Evolutionary conservation across 2,329 filamentous ascomycete genomes (phyloP).

Genomic region (Coniella vitis): DNA sequence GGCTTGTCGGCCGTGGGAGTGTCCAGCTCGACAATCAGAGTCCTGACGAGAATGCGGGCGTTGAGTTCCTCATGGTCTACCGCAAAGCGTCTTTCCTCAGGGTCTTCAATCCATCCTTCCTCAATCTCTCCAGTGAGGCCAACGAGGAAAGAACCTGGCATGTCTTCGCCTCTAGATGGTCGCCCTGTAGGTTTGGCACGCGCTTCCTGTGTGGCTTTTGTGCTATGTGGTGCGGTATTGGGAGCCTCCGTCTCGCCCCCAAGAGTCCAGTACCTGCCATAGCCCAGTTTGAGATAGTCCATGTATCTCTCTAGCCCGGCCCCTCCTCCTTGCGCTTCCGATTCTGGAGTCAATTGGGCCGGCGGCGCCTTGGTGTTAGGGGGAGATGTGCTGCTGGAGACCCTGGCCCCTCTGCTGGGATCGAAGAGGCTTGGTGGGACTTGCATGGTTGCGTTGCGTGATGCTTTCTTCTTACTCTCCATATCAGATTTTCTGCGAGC

Average conservation of each 20-base stretch:
- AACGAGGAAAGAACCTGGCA: conserved; percentile 52
- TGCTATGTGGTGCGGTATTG: neutral
- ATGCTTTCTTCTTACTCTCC: conserved; percentile 22
- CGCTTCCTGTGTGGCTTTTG: conserved; percentile 12
- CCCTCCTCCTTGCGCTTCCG: conserved; percentile 22
- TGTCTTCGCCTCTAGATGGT: conserved; percentile 14
- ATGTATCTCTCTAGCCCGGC: conserved; percentile 49
- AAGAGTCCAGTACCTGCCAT: conserved; percentile 59
- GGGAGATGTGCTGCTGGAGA: neutral
- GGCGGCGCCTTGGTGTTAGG: conserved; percentile 1
- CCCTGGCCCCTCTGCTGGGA: conserved; percentile 1
- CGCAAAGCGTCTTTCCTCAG: conserved; percentile 25
- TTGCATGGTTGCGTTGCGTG: conserved; percentile 6
- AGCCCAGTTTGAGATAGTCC: conserved; percentile 59
- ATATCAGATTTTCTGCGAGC: conserved; percentile 28
- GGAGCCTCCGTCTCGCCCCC: conserved; percentile 8
- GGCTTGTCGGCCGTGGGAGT: conserved; percentile 30
- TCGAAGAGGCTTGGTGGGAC: conserved; percentile 14
- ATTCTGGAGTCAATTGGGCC: neutral
- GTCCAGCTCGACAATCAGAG: conserved; percentile 59
- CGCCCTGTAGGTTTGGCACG: conserved; percentile 3
- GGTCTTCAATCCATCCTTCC: conserved; percentile 28
- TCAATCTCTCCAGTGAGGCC: conserved; percentile 61
- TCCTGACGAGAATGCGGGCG: conserved; percentile 55
- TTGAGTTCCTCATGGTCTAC: conserved; percentile 31